Base-by-base conservation (phyloP, 23 red algal species). In the Gracilaria domingensis region DNA sequence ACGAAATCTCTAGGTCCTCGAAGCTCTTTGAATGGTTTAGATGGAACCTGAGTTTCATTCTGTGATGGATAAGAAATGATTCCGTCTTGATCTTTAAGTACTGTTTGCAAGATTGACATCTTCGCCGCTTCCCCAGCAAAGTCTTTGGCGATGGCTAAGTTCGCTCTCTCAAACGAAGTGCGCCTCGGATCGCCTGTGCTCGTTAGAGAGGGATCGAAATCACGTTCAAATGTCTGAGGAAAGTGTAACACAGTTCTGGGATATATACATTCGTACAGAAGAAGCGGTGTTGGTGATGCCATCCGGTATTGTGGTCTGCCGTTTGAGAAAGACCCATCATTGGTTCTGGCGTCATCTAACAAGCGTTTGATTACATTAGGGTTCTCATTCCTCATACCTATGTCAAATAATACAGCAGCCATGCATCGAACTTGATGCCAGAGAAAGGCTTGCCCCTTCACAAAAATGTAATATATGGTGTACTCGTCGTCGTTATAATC, bases 401-500 rank as follows among this genome's bases (percentile, higher is more conserved):
- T 87, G 24, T 90, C 85, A 45, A 99, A 90, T 48, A 99, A 79
- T 11, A 99, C 90, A 28, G 94, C 95, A 48, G 89, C 86, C 97
- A 99, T 99, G 80, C 91, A 96, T 58, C 97, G 87, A 17, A 99
- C 90, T 91, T 99, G 97, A 66, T 99, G 90, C 83, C 94, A 96
- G 16, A 99, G 87, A 89, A 99, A 99, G 35, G 97, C 97, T 66
- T 99, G 95, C 13, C 96, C 96, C 42, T 89, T 74, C 14, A 98
- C 91, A 59, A 78, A 92, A 71, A 96, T 59, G 57, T 92, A 89
- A 37, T 65, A 91, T 36, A 91, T 81, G 24, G 82, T 66, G 38
- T 84, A 79, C 65, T 81, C 62, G 24, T 67, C 84, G 32, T 71
- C 80, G 20, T 48, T 26, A 7, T 50, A 5, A 21, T 56, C 79